Evolutionary conservation across 257 asterid genomes (phyloP).

Genomic region (Fraxinus anomala): DNA sequence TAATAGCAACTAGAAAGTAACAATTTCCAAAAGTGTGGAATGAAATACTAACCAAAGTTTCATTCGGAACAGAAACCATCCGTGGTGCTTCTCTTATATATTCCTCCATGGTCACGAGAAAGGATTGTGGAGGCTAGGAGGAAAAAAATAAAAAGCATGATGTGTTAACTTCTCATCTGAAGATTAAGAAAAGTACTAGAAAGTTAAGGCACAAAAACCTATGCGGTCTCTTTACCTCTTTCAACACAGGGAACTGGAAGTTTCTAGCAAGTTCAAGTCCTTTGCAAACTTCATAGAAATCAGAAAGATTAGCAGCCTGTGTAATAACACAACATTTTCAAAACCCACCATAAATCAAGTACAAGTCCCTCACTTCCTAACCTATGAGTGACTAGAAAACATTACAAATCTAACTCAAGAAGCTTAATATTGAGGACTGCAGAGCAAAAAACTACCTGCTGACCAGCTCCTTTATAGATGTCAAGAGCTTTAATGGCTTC

Average conservation of each 20-base stretch:
- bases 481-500: conserved; percentile 96
- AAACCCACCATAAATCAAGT: conserved; percentile 16
- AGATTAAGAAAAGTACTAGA: conserved; percentile 5
- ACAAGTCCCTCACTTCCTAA: not conserved
- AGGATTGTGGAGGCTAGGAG: conserved; percentile 62
- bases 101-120: conserved; percentile 70
- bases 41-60: conserved; percentile 48
- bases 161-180: conserved; percentile 15
- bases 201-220: conserved; percentile 10
- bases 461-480: conserved; percentile 94
- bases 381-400: conserved; percentile 19
- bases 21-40: not conserved
- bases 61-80: conserved; percentile 54
- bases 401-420: conserved; percentile 11
- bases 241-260: conserved; percentile 90
- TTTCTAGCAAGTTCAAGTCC: conserved; percentile 96
- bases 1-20: not conserved
- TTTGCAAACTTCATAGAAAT: conserved; percentile 92
- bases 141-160: not conserved
- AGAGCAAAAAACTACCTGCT: conserved; percentile 65
- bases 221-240: conserved; percentile 62
- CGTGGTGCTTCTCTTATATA: conserved; percentile 69
- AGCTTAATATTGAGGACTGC: conserved; percentile 3
- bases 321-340: conserved; percentile 21
- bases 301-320: conserved; percentile 88